Percentiles rank a stretch among this genome's conserved stretches.
These are phyloP conservation scores for Penicillium janthinellum DNA, from an alignment of 2,329 filamentous ascomycete species.

Conservation along the genomic window DNA sequence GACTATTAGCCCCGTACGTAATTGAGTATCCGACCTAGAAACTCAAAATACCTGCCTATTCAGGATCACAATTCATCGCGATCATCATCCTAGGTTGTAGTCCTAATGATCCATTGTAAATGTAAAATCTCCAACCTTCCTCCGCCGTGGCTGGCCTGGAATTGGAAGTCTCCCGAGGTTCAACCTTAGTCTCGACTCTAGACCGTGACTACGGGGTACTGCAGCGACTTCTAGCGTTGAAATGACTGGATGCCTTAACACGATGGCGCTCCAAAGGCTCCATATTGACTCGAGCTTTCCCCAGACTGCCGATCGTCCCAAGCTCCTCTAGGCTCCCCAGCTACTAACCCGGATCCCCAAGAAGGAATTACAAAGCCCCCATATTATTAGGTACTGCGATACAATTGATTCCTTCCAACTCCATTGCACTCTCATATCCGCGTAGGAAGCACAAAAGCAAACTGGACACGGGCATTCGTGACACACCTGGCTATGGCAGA, in stretches of 20 bases:
- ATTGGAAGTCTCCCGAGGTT: too few species aligned
- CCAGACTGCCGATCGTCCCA: not conserved
- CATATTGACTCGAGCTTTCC: not conserved
- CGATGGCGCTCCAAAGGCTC: not conserved
- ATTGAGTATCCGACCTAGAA: too few species aligned
- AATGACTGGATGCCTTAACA: not conserved
- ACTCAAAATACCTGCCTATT: too few species aligned
- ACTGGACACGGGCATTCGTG: not conserved
- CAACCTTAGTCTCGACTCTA: not conserved
- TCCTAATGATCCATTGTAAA: too few species aligned
- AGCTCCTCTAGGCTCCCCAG: not conserved
- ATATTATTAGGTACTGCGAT: not conserved
- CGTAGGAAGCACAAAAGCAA: conserved; percentile 5
- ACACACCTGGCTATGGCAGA: not conserved
- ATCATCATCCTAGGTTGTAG: too few species aligned
- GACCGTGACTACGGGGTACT: not conserved
- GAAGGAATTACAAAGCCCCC: not conserved
- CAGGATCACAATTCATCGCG: too few species aligned
- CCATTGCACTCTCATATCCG: not conserved
- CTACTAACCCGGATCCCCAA: not conserved
- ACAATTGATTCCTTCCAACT: not conserved
- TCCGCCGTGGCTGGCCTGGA: too few species aligned
- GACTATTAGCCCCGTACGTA: too few species aligned
- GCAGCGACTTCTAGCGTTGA: not conserved
- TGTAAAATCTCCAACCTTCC: too few species aligned